Percentiles rank a stretch among this genome's conserved stretches.
Conservation (phyloP, 345 rosid species). For the Lenwebbia sp. region DNA sequence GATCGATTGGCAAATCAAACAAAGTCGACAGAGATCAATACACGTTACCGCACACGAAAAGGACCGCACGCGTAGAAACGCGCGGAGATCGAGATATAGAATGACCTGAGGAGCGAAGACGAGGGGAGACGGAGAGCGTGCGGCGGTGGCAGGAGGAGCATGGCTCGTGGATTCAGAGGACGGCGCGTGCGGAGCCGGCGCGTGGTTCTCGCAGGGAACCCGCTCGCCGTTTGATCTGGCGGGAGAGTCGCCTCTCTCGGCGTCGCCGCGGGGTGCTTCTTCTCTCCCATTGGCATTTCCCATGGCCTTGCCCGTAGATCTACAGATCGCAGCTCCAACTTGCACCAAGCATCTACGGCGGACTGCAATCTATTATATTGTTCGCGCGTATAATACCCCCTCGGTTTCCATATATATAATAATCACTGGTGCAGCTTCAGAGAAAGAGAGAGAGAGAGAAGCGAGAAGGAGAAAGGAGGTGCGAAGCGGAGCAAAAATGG, state of each 20-base stretch:
- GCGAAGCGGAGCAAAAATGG: neutral
- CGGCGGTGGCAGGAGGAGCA: slow-evolving; percentile 47
- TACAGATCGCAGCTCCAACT: neutral
- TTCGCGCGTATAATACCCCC: neutral
- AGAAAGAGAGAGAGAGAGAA: neutral
- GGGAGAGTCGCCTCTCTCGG: slow-evolving; percentile 1
- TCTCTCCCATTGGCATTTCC: slow-evolving; percentile 81
- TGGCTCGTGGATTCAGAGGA: slow-evolving; percentile 35
- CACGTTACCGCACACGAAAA: neutral
- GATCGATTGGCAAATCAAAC: neutral
- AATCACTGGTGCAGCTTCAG: neutral
- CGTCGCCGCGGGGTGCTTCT: slow-evolving; percentile 1
- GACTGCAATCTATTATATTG: neutral
- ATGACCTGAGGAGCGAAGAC: slow-evolving; percentile 69
- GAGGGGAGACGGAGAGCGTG: slow-evolving; percentile 50
- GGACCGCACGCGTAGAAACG: neutral
- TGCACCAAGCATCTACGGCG: neutral
- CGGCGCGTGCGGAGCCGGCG: slow-evolving; percentile 6
- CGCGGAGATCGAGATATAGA: neutral
- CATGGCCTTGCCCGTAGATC: slow-evolving; percentile 26
- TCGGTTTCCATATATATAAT: neutral
- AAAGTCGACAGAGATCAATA: neutral
- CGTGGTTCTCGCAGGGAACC: slow-evolving; percentile 8
- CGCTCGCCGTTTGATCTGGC: slow-evolving; percentile 30
- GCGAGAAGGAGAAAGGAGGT: no score